These are phyloP conservation scores for Echeveria elegans DNA, from an alignment of 164 flowering plant species.

Conservation along the genomic window DNA sequence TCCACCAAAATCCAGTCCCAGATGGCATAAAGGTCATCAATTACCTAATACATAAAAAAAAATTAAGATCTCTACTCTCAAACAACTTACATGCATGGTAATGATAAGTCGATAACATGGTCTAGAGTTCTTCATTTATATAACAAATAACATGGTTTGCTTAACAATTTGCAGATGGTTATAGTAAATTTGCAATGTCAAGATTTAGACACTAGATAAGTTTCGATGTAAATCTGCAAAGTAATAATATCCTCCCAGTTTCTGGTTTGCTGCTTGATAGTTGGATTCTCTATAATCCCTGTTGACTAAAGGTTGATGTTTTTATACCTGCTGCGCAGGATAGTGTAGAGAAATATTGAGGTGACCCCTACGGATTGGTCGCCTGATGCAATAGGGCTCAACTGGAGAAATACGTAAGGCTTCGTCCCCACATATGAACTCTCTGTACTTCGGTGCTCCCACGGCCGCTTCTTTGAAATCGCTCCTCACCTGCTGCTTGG, in stretches of 20 bases:
- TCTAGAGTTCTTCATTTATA: not conserved
- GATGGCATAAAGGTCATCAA: slow-evolving; percentile 72
- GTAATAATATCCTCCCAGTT: too few relatives aligned
- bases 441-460: slow-evolving; percentile 34
- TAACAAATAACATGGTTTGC: not conserved
- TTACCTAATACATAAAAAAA: slow-evolving; percentile 36
- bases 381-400: slow-evolving; percentile 77
- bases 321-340: slow-evolving; percentile 74
- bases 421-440: slow-evolving; percentile 79
- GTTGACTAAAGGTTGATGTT: not conserved
- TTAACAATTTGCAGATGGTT: not conserved
- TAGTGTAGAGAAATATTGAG: slow-evolving; percentile 81
- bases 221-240: too few relatives aligned
- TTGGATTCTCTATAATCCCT: not conserved
- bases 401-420: slow-evolving; percentile 64
- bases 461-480: slow-evolving; percentile 23
- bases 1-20: slow-evolving; percentile 94
- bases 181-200: too few relatives aligned
- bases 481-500: slow-evolving; percentile 24
- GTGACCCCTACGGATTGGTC: slow-evolving; percentile 93
- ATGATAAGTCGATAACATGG: not conserved
- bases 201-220: too few relatives aligned
- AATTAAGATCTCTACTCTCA: not conserved
- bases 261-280: not conserved
- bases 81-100: not conserved